Evolutionary conservation across 148 eudicot genomes (phyloP), one percentile per base, ranked within the genome.

Genomic region (Linanthus parryae): DNA sequence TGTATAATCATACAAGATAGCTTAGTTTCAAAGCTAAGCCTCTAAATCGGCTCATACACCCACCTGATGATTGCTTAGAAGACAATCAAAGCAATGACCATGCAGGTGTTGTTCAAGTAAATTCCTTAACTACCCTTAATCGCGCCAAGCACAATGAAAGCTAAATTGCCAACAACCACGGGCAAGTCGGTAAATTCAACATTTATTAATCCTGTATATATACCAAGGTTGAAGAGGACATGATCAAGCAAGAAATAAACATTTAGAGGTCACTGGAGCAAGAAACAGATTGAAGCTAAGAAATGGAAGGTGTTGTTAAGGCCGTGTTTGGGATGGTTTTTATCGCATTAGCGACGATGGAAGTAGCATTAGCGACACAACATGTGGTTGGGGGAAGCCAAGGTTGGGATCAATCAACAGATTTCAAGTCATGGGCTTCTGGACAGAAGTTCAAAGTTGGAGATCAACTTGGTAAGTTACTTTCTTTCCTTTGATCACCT

Each of bases 351-450:
- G 35, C 24, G n/a, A 17, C 0, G 33, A 31, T 7, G 2, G 25
- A 48, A 59, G 35, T 38, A 38, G 46, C 52, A 3, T 39, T 44
- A 14, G 80, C 78, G 20, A 39, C 69, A 0, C 67, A 73, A 37
- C 76, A 81, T 60, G 70, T 16, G 0, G 94, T 84, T 1, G 88
- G 88, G 14, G 94, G 94, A 58, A 80, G 81, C 64, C 73, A 70
- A 52, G 94, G 94, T 2, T 84, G 88, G 94, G 88, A 69, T 23
- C 77, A 77, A 63, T 74, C 79, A 12, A 71, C 82, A 3, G 88
- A 81, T 64, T 81, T 66, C 62, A 54, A 43, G 21, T 55, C 87
- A 5, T 84, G 94, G 94, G 73, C 82, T 2, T 68, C 82, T 15
- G 50, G 57, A 12, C 69, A 81, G 61, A 80, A 75, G 2, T 84